Evolutionary conservation across 352 stramenopile species (phyloP).

Genomic region (Phytophthora syringae): DNA sequence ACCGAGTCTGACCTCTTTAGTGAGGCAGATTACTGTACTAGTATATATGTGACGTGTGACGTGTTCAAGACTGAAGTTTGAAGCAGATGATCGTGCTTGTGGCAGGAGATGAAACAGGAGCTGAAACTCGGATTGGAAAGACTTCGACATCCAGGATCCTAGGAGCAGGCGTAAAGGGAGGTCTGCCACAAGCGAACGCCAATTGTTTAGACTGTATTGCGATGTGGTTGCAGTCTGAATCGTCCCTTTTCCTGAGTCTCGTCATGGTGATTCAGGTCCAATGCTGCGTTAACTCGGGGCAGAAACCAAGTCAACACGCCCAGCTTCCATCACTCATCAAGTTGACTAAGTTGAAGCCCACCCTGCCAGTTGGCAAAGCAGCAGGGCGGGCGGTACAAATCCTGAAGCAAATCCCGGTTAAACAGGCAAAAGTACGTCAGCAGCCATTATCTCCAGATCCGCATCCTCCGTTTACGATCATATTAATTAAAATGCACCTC

Average conservation of each 20-base stretch:
- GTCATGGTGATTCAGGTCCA: background rate
- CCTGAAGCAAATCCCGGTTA: background rate
- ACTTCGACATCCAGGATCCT: background rate
- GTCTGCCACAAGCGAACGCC: too few relatives aligned
- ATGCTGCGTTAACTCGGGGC: background rate
- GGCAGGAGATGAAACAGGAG: background rate
- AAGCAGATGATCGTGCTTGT: constrained; percentile 12
- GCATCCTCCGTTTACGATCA: background rate
- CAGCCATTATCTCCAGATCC: background rate
- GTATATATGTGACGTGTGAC: constrained; percentile 17
- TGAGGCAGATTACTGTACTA: too few relatives aligned
- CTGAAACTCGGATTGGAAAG: too few relatives aligned
- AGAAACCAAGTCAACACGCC: constrained; percentile 3
- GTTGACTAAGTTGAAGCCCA: background rate
- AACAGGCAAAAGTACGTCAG: constrained; percentile 15
- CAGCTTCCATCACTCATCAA: constrained; percentile 27
- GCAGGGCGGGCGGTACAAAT: constrained; percentile 1
- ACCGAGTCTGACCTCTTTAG: too few relatives aligned
- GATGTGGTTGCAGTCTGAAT: constrained; percentile 11
- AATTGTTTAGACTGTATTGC: too few relatives aligned
- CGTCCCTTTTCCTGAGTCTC: background rate
- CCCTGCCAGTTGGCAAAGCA: background rate
- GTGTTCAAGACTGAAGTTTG: constrained; percentile 17
- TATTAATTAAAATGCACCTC: background rate
- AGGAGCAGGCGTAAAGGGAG: too few relatives aligned